Evolutionary conservation across 1,284 basidiomycete species (phyloP), one percentile per base, ranked within the genome.

Genomic region (Irpex lacteus): DNA sequence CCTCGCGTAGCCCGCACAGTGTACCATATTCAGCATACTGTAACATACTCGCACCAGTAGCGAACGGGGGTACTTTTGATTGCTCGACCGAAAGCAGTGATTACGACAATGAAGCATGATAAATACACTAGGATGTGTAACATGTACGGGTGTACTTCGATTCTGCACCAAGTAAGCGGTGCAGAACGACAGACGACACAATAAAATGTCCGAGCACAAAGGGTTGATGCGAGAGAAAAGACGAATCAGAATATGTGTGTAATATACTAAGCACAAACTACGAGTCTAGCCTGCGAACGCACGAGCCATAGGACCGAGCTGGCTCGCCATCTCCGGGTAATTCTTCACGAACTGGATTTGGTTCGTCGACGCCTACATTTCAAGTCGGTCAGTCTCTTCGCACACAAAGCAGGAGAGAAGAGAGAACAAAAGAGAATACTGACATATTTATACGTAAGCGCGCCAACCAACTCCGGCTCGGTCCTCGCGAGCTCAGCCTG

Each of bases 401-500:
- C 59, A 52, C 65, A 37, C 5, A 52, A 55, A 26, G 21, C 52
- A 59, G 47, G 36, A 11, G 7, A 4, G 21, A 36, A 34, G 34
- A 18, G 7, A 4, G 21, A 36, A 37, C 13, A 60, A 13, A 58
- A 26, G 1, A 15, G 2, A 15, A 11, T 9, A 82, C 87, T 69
- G 70, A 90, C 90, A 75, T 87, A 91, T 82, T 91, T 86, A 78
- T 94, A 98, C 21, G 94, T 95, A 73, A 98, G 80, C 38, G 96
- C 93, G 73, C 91, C 94, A 60, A 92, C 82, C 67, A 99, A 81
- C 82, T 99, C 98, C 0, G 88, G 88, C 77, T 98, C 96, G 47
- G 92, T 97, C 75, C 97, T 82, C 15, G 96, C 95, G 66, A 99
- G 84, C 73, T 95, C 86, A 1, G 89, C 89, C 73, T 94, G 92